phyloP scores from a whole-genome alignment of 2,329 filamentous ascomycete genomes.

The Aspergillus caelatus region DNA sequence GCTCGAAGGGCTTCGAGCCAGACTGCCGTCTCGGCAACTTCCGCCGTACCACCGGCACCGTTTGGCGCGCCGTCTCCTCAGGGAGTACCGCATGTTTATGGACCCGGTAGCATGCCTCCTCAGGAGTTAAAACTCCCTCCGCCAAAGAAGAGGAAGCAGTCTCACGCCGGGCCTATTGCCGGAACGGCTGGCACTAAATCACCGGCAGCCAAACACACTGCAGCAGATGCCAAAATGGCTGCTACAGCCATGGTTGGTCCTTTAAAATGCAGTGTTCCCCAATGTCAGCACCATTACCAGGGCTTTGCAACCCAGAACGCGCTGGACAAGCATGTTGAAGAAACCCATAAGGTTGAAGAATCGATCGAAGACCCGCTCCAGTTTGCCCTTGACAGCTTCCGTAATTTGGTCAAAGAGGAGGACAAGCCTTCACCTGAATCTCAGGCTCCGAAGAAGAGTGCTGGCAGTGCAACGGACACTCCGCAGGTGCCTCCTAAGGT shows the following conservation, averaged over 20 bases:
- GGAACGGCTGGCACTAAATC: constrained; percentile 33
- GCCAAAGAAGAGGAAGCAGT: constrained; percentile 60
- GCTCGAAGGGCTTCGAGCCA: constrained; percentile 43
- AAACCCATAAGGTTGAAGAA: constrained; percentile 54
- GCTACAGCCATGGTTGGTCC: constrained; percentile 45
- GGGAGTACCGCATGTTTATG: constrained; percentile 60
- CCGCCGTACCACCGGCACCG: constrained; percentile 56
- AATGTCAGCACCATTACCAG: constrained; percentile 56
- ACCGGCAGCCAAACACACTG: constrained; percentile 34
- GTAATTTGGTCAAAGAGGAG: constrained; percentile 53
- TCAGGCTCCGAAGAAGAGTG: constrained; percentile 21
- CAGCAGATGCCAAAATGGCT: constrained; percentile 42
- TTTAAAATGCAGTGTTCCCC: constrained; percentile 56
- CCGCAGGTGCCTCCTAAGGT: constrained; percentile 21
- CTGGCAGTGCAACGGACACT: constrained; percentile 12
- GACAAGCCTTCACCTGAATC: constrained; percentile 29
- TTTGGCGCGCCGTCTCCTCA: constrained; percentile 58
- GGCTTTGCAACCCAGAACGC: constrained; percentile 59
- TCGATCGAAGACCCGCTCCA: constrained; percentile 57
- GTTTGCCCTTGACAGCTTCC: constrained; percentile 59
- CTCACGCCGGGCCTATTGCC: constrained; percentile 41
- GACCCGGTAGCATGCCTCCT: constrained; percentile 54
- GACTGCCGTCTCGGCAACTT: constrained; percentile 47
- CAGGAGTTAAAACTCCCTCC: constrained; percentile 62
- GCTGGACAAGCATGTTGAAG: constrained; percentile 57